Base-by-base conservation (phyloP, 257 asterid species). In the Orobanche coerulescens region DNA sequence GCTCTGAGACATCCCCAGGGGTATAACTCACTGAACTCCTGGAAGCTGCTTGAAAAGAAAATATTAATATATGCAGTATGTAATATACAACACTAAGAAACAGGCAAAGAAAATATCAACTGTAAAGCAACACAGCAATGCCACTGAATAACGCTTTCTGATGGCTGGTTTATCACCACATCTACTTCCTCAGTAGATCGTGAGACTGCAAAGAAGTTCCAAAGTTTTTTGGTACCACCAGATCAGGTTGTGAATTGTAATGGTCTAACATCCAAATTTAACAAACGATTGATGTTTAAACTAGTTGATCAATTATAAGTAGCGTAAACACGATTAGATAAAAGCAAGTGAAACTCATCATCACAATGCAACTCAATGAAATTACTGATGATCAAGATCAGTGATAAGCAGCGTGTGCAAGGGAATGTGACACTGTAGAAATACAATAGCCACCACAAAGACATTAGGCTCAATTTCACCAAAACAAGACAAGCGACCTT, bases 21-120 rank as follows among this genome's bases (percentile, higher is more conserved):
- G 81, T 80, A 63, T 93, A 93, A 44, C 75, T 73, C 80, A 73
- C 73, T 18, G 82, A 58, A 76, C 82, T 76, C 70, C 85, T 87
- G 69, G 70, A 78, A 69, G 70, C 95, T 92, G 83, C 75, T 70
- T 43, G 48, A 9, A 61, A 61, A 49, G 18, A 54, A 48, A 44
- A 58, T 20, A 54, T 23, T 31, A 18, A 10, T 23, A 58, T 19
- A 58, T 57, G 24, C 66, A 52, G 55, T 23, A 51, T 15, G 7
- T 13, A 55, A 18, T 36, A 14, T n/a, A 58, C 55, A 49, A 19
- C 20, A 58, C 5, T 6, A 46, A 56, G 13, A 2, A 53, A 69
- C 33, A 2, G 19, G 34, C 4, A 13, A 3, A 10, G 54, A 58
- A 30, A 65, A 25, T 8, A 54, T 12, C n/a, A 58, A 50, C 4